Base-by-base conservation (phyloP, 1,284 basidiomycete genomes). In the Naganishia sp. region DNA sequence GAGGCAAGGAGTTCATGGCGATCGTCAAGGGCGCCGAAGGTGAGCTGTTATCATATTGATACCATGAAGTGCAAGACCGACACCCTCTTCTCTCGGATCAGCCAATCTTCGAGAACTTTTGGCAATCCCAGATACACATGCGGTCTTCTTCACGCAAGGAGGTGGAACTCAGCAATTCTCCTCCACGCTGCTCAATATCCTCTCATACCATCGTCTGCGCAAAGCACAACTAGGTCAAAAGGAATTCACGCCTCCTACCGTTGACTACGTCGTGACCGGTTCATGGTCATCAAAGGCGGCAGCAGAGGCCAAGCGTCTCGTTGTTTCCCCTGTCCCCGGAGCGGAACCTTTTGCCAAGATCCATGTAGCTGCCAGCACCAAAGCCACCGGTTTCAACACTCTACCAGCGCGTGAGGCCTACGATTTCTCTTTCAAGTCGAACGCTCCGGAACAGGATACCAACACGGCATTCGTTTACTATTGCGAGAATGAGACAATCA, bases 401-500 rank as follows among this genome's bases (percentile, higher is more conserved):
- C 87, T 98, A 73, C 93, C 94, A 13, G 81, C 86, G 15, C 86
- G 86, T 74, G 81, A 83, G 64, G 82, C 85, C 55, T 97, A 90
- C 85, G 79, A 81, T n/a, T 90, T 96, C 81, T 90, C 90, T 15
- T 72, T 76, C 46, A 77, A 80, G 55, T 61, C 70, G 0, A 65
- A 69, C 36, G 83, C 87, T 75, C 43, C 36, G 13, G 57, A 61
- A 25, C n/a, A 61, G 39, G 57, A 61, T 10, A 23, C 61, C 50
- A 63, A 63, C 43, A 89, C 95, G 1, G 94, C 91, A 10, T 86
- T 94, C 75, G 88, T 98, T 64, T 98, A 96, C 82, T 99, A 98
- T 82, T 99, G 96, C 84, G 95, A 98, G 78, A 99, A 99, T 82
- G 96, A 99, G 83, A 99, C 96, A 3, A 92, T 99, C 67, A 90